phyloP scores from a whole-genome alignment of 345 rosid genomes.

The Eucalyptus pauciflora region DNA sequence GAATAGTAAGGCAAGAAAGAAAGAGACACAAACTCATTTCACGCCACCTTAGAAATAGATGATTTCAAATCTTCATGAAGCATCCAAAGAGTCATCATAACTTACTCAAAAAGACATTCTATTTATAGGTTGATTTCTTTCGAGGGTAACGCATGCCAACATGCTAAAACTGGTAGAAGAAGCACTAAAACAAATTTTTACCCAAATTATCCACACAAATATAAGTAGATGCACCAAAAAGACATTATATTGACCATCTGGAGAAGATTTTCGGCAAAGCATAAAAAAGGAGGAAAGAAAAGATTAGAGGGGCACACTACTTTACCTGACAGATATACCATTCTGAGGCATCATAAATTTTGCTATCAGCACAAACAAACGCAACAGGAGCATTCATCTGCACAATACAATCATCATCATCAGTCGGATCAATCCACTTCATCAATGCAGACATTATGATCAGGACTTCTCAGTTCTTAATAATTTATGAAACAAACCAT shows the following conservation, averaged over 20 bases:
- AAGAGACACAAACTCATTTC: neutral
- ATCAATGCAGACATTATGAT: neutral
- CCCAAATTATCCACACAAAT: neutral
- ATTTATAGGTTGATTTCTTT: neutral
- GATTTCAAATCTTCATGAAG: neutral
- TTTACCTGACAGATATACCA: conserved; percentile 98
- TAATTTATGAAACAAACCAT: neutral
- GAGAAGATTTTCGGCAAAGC: neutral
- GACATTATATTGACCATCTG: neutral
- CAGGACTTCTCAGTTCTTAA: neutral
- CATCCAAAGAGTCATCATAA: neutral
- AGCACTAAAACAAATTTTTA: neutral
- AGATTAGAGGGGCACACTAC: neutral
- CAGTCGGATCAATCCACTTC: neutral
- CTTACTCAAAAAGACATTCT: neutral
- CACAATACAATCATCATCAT: neutral
- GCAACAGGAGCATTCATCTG: conserved; percentile 84
- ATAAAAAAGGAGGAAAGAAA: neutral
- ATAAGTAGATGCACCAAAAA: neutral
- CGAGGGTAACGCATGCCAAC: neutral
- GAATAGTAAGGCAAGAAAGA: neutral
- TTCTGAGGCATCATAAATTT: conserved; percentile 77
- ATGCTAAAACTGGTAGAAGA: neutral
- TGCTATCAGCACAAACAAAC: conserved; percentile 85
- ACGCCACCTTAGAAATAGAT: neutral